phyloP scores from a whole-genome alignment of 441 rosid genomes.

The Kokia cookei region DNA sequence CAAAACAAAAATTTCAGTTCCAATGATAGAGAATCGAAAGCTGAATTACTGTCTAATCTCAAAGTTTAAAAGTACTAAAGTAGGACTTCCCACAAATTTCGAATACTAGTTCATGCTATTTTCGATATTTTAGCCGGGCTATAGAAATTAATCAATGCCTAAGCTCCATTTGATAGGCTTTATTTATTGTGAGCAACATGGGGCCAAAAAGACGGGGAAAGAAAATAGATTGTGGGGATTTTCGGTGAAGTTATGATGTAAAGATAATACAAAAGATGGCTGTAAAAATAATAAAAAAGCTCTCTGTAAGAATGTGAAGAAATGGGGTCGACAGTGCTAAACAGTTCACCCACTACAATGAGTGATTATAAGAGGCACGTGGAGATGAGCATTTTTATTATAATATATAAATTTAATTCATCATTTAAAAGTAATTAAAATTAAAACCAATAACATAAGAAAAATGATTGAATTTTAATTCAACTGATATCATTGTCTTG shows the following conservation, averaged over 20 bases:
- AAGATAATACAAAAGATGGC: conserved; percentile 11
- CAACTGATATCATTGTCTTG: too few species aligned
- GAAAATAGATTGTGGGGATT: too few species aligned
- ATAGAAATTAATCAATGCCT: background rate
- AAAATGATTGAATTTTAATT: too few species aligned
- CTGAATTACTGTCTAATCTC: background rate
- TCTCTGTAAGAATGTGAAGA: conserved; percentile 11
- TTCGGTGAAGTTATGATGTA: background rate
- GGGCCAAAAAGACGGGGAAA: background rate
- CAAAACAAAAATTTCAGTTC: background rate
- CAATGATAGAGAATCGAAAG: background rate
- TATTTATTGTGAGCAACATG: background rate
- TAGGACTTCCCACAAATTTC: background rate
- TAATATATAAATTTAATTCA: background rate
- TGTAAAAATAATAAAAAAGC: background rate
- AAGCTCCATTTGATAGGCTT: background rate
- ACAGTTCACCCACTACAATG: conserved; percentile 44
- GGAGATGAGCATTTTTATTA: background rate
- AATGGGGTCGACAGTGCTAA: conserved; percentile 29
- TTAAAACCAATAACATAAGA: too few species aligned
- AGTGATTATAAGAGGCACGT: conserved; percentile 7
- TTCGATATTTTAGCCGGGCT: background rate
- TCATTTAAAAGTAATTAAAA: background rate
- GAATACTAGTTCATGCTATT: background rate
- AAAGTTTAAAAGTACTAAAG: background rate